These are phyloP conservation scores for Penicillium sp. DNA, from an alignment of 2,329 filamentous ascomycete species.

Conservation along the genomic window DNA sequence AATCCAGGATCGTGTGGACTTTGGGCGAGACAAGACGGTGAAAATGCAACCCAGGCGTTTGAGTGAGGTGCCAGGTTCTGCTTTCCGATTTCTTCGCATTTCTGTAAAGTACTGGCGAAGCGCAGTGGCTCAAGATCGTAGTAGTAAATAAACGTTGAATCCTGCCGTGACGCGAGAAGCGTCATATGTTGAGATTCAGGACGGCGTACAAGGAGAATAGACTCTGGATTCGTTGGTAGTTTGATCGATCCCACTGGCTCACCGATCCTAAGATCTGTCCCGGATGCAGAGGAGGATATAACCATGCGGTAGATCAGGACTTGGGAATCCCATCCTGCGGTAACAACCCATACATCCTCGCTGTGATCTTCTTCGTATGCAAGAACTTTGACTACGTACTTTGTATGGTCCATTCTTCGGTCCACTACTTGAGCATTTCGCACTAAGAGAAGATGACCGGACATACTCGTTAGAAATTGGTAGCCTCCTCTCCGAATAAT, in stretches of 20 bases:
- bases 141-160: slow-evolving; percentile 58
- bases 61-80: slow-evolving; percentile 61
- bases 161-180: slow-evolving; percentile 53
- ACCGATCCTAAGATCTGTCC: slow-evolving; percentile 18
- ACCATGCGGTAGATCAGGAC: slow-evolving; percentile 48
- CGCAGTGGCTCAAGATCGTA: slow-evolving; percentile 32
- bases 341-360: slow-evolving; percentile 45
- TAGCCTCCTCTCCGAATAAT: slow-evolving; percentile 39
- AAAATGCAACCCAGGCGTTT: slow-evolving; percentile 62
- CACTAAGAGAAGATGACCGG: slow-evolving; percentile 52
- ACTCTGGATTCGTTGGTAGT: slow-evolving; percentile 54
- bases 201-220: slow-evolving; percentile 51
- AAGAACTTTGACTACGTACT: slow-evolving; percentile 55
- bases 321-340: slow-evolving; percentile 59
- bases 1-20: slow-evolving; percentile 53
- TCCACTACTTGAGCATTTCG: slow-evolving; percentile 42
- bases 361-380: slow-evolving; percentile 30
- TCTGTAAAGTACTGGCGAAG: slow-evolving; percentile 8
- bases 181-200: slow-evolving; percentile 46
- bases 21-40: slow-evolving; percentile 54
- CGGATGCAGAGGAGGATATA: background rate
- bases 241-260: slow-evolving; percentile 27
- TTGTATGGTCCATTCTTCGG: slow-evolving; percentile 54
- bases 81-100: slow-evolving; percentile 46
- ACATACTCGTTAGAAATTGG: slow-evolving; percentile 56